These are phyloP conservation scores for Ceratobasidium sp. DNA, from an alignment of 1,284 basidiomycete species.

Conservation along the genomic window DNA sequence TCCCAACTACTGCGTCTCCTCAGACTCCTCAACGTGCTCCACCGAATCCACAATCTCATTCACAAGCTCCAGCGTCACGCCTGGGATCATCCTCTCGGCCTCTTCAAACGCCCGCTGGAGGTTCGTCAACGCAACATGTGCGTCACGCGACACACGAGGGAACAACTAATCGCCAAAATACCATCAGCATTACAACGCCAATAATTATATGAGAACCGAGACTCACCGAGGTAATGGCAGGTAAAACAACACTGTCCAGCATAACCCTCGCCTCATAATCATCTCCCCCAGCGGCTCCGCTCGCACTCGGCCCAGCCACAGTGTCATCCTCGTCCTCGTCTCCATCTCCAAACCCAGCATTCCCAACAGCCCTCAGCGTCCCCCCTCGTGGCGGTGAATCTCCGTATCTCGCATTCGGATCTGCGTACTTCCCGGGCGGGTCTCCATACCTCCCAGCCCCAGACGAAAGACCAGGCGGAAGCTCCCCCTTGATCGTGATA, in stretches of 20 bases:
- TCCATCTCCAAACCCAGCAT: conserved; percentile 61
- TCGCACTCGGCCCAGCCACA: conserved; percentile 56
- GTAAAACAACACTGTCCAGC: conserved; percentile 93
- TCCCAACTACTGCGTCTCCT: conserved; percentile 22
- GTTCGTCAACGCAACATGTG: conserved; percentile 81
- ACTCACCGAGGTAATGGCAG: conserved; percentile 89
- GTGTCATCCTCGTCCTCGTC: conserved; percentile 65
- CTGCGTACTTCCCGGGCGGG: conserved; percentile 45
- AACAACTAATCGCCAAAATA: conserved; percentile 68
- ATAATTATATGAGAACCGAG: not conserved
- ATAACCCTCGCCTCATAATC: conserved; percentile 87
- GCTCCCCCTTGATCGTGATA: conserved; percentile 64
- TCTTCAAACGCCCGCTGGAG: conserved; percentile 91
- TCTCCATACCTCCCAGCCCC: conserved; percentile 49
- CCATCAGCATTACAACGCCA: not conserved
- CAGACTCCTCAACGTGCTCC: conserved; percentile 80
- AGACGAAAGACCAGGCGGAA: conserved; percentile 61
- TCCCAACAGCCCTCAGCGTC: conserved; percentile 65
- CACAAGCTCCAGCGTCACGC: conserved; percentile 81
- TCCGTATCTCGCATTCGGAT: conserved; percentile 47
- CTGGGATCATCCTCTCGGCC: conserved; percentile 88
- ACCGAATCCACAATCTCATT: conserved; percentile 91
- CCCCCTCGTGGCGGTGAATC: conserved; percentile 49
- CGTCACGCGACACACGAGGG: conserved; percentile 87
- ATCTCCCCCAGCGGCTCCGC: conserved; percentile 48